Percentiles rank a stretch among this genome's conserved stretches.
phyloP scores from a whole-genome alignment of 2,329 filamentous ascomycete species.

The Aspergillus novoparasiticus region DNA sequence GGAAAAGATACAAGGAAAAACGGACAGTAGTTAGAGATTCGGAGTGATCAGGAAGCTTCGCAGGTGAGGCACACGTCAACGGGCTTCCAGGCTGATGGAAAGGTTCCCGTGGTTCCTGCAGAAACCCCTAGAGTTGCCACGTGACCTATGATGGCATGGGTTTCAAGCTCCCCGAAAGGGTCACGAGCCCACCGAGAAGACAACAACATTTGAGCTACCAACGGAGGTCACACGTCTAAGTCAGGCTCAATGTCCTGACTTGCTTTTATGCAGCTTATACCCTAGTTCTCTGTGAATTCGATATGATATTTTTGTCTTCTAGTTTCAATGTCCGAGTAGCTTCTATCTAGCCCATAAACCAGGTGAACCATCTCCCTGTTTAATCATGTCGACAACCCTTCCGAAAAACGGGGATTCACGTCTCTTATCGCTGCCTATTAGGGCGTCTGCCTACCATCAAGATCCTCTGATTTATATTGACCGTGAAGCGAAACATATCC shows the following conservation, averaged over 20 bases:
- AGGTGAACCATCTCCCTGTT: conserved; percentile 5
- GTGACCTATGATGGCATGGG: conserved; percentile 20
- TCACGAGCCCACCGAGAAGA: conserved; percentile 7
- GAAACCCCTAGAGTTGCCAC: conserved; percentile 27
- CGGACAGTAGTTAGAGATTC: conserved; percentile 24
- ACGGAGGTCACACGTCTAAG: background rate
- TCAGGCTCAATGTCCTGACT: background rate
- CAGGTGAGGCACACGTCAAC: conserved; percentile 37
- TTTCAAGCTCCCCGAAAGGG: conserved; percentile 1
- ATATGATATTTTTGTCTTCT: background rate
- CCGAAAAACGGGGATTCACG: conserved; percentile 26
- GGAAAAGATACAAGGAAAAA: conserved; percentile 25
- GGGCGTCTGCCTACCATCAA: conserved; percentile 33
- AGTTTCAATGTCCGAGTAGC: background rate
- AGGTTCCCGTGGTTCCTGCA: conserved; percentile 30
- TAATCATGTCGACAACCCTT: conserved; percentile 36
- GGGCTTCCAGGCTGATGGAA: conserved; percentile 23
- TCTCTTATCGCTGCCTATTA: conserved; percentile 32
- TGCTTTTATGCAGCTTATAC: background rate
- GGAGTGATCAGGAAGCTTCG: conserved; percentile 22
- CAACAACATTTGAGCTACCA: background rate
- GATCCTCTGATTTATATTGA: conserved; percentile 54
- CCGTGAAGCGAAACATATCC: conserved; percentile 56
- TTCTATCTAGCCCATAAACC: background rate
- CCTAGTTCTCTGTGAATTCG: background rate